Conservation (phyloP, 139 green algal genomes). For the Ettlia oleoabundans region DNA sequence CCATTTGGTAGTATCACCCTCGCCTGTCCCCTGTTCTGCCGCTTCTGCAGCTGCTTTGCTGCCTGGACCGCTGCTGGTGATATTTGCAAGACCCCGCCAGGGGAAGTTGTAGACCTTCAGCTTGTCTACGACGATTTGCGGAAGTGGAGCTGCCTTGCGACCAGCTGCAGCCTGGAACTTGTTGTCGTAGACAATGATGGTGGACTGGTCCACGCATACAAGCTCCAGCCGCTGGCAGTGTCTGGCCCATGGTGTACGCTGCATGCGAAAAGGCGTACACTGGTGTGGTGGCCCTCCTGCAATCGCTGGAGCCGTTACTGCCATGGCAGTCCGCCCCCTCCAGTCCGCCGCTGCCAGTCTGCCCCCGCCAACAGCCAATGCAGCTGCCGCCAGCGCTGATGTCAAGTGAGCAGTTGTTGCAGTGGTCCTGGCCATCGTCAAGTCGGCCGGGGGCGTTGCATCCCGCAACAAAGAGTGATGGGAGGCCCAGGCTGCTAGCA, state of each 20-base stretch:
- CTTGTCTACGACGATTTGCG: not conserved
- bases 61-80: not conserved
- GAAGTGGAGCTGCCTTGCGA: not conserved
- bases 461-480: not conserved
- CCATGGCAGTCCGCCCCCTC: not conserved
- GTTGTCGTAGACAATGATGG: slow-evolving; percentile 2
- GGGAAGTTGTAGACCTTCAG: not conserved
- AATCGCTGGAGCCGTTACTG: not conserved
- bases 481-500: not conserved
- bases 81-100: not conserved
- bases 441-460: not conserved
- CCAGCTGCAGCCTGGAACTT: not conserved
- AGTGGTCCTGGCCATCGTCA: not conserved
- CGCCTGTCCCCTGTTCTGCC: not conserved
- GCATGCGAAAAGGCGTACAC: not conserved
- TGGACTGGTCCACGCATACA: slow-evolving; percentile 6
- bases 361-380: too few relatives aligned
- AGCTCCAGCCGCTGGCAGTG: slow-evolving; percentile 19
- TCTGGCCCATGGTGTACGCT: not conserved
- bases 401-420: too few relatives aligned
- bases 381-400: too few relatives aligned
- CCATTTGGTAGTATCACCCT: too few relatives aligned
- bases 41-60: not conserved
- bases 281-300: not conserved
- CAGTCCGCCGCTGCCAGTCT: too few relatives aligned